Conservation (phyloP, 139 green algal species). For the Auxenochlorella pyrenoidosa region DNA sequence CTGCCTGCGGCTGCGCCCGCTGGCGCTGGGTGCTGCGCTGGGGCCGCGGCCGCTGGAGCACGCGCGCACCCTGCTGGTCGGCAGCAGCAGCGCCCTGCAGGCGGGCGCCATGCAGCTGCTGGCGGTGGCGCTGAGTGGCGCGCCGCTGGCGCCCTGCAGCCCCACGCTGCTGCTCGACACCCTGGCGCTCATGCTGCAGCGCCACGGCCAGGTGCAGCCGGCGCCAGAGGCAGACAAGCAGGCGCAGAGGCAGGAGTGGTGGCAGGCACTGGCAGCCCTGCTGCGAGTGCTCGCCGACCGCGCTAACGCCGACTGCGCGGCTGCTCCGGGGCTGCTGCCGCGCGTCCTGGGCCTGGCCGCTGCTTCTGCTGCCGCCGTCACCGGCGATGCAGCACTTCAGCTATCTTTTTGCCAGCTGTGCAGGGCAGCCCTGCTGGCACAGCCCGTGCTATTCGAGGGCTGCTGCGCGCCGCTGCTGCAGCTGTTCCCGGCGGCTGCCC, state of each 20-base stretch:
- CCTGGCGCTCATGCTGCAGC: neutral
- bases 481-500: neutral
- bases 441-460: neutral
- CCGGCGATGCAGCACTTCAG: neutral
- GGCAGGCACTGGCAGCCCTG: constrained; percentile 22
- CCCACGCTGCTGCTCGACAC: constrained; percentile 8
- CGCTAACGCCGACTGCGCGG: neutral
- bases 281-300: constrained; percentile 20
- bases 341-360: neutral
- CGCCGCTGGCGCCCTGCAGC: neutral
- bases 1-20: constrained; percentile 16
- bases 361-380: neutral
- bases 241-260: neutral
- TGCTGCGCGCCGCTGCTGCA: neutral
- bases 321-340: neutral
- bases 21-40: neutral
- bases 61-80: constrained; percentile 4
- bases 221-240: neutral
- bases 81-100: constrained; percentile 5
- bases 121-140: neutral
- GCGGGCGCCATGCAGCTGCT: neutral
- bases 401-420: neutral
- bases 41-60: neutral
- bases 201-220: neutral
- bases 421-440: neutral